Evolutionary conservation across 352 stramenopile genomes (phyloP).

Genomic region (Phytophthora ramorum): DNA sequence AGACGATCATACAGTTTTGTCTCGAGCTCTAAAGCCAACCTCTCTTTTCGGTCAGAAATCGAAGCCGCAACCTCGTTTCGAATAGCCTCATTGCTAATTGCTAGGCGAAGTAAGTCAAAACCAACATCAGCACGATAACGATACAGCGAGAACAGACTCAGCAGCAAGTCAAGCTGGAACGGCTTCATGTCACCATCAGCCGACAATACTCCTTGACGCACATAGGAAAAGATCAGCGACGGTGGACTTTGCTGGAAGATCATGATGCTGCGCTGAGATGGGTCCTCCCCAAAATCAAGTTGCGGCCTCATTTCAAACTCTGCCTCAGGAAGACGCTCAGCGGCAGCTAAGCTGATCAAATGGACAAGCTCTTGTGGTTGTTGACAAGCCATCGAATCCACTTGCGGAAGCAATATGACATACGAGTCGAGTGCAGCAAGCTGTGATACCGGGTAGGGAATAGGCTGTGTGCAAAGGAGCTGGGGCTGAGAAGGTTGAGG

Average conservation of each 20-base stretch:
- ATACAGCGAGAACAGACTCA: slow-evolving; percentile 88
- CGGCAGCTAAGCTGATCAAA: slow-evolving; percentile 46
- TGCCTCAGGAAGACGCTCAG: slow-evolving; percentile 51
- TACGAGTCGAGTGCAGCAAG: slow-evolving; percentile 83
- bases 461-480: slow-evolving; percentile 67
- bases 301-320: slow-evolving; percentile 67
- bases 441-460: slow-evolving; percentile 62
- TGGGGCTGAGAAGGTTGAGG: slow-evolving; percentile 78
- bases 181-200: slow-evolving; percentile 34
- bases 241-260: slow-evolving; percentile 83
- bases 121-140: slow-evolving; percentile 86
- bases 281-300: slow-evolving; percentile 9
- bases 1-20: slow-evolving; percentile 80
- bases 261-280: slow-evolving; percentile 44
- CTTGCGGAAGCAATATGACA: slow-evolving; percentile 67
- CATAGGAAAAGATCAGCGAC: slow-evolving; percentile 71
- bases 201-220: slow-evolving; percentile 54
- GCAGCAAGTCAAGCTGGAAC: slow-evolving; percentile 74
- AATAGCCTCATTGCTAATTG: slow-evolving; percentile 27
- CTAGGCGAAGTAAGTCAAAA: slow-evolving; percentile 49
- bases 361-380: slow-evolving; percentile 49
- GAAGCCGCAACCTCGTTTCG: slow-evolving; percentile 17
- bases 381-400: slow-evolving; percentile 24
- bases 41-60: slow-evolving; percentile 51
- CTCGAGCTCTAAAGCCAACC: slow-evolving; percentile 69